Base-by-base conservation (phyloP, 768 basidiomycete genomes). In the Amanita pallidorosea region DNA sequence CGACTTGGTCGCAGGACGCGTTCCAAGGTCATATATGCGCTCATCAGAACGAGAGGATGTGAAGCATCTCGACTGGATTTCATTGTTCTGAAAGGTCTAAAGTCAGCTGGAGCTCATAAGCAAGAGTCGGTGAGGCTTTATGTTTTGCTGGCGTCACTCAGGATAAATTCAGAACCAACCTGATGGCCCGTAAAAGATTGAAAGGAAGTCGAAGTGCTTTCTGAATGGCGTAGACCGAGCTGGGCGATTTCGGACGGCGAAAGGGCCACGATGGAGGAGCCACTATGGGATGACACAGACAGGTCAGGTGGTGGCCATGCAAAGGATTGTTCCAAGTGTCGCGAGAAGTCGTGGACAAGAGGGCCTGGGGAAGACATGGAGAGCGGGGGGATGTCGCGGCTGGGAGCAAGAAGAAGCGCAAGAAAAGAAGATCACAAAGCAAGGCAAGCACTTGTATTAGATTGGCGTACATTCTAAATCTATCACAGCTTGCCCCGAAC, bases 401-500 rank as follows among this genome's bases (percentile, higher is more conserved):
- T n/a, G n/a, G 27, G 27, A 27, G n/a, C 23, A 23, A 5, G 27
- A 5, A 27, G 20, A 34, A 35, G 18, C 5, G 29, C n/a, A 11
- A 36, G 29, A 18, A 23, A 13, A 3, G 31, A 35, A 15, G 25
- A 31, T 20, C 41, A 23, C 15, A 34, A 35, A 47, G 8, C 35
- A 36, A 37, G 36, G 13, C 33, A 41, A 37, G n/a, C 35, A 53
- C 31, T 43, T 45, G 27, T 51, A 52, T 54, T 54, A 52, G 45
- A 50, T 18, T 7, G 15, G 15, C 22, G 18, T 20, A 41, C 20
- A 31, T 31, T 31, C 31, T 31, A 31, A 4, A 48, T 51, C 33
- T 13, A 53, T 71, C 77, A 91, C 60, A 91, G 71, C 47, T 73
- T 74, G 57, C 85, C 85, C 70, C 79, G 83, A 56, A 93, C 88